Evolutionary conservation across 1,284 basidiomycete species (phyloP).

Genomic region (Rhodotorula sp.): DNA sequence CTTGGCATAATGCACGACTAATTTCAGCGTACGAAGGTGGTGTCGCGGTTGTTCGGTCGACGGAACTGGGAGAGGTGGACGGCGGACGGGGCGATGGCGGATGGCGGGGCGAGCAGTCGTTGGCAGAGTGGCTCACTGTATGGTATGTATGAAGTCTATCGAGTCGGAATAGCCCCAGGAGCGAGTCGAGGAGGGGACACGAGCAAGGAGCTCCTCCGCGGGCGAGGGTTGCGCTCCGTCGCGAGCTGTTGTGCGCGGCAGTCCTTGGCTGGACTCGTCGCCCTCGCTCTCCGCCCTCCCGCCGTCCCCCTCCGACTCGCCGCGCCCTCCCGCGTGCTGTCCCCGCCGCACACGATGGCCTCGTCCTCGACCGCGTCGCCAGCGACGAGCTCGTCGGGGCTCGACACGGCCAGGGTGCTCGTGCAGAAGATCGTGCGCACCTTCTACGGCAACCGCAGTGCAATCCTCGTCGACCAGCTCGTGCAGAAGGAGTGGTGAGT

Average conservation of each 20-base stretch:
- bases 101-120: too few species aligned
- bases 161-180: not conserved
- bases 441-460: slow-evolving; percentile 91
- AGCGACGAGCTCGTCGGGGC: not conserved
- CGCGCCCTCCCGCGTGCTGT: not conserved
- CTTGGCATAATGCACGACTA: too few species aligned
- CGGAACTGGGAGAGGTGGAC: not conserved
- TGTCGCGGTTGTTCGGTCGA: too few species aligned
- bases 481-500: slow-evolving; percentile 89
- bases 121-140: too few species aligned
- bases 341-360: not conserved
- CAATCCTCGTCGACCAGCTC: slow-evolving; percentile 90
- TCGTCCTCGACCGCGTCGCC: not conserved
- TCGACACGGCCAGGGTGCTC: slow-evolving; percentile 54
- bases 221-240: not conserved
- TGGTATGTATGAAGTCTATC: not conserved
- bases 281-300: not conserved
- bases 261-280: slow-evolving; percentile 19
- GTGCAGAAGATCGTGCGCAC: slow-evolving; percentile 89
- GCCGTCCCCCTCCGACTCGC: too few species aligned
- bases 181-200: not conserved
- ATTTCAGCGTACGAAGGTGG: too few species aligned
- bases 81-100: not conserved
- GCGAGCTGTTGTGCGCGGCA: not conserved
- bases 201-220: not conserved